Evolutionary conservation across 495 filamentous ascomycete genomes (phyloP).

Genomic region (Astrocystis sublimbata): DNA sequence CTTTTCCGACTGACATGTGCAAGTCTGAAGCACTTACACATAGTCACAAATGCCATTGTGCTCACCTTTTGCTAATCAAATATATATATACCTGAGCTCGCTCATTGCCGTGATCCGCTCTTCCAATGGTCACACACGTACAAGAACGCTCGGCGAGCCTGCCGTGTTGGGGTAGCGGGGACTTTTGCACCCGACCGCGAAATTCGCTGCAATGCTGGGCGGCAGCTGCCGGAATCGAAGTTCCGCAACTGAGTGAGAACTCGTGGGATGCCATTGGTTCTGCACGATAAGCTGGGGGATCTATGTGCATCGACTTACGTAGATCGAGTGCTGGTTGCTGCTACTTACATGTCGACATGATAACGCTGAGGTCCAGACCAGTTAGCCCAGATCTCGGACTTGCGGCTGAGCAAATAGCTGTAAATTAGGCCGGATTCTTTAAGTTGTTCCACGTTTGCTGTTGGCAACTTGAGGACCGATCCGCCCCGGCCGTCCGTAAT

Average conservation of each 20-base stretch:
- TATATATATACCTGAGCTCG: neutral
- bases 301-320: no score
- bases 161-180: conserved; percentile 8
- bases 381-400: no score
- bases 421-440: neutral
- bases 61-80: neutral
- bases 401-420: conserved; percentile 4
- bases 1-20: neutral
- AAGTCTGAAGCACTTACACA: no score
- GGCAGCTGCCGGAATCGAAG: no score
- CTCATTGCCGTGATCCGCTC: neutral
- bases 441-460: neutral
- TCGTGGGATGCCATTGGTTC: no score
- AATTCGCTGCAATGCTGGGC: neutral
- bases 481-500: conserved; percentile 5
- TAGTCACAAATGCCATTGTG: neutral
- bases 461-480: neutral
- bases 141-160: neutral
- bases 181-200: neutral
- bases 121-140: neutral
- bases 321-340: no score
- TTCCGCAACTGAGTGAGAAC: no score
- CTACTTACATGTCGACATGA: no score
- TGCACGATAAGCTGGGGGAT: no score
- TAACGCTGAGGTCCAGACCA: neutral